Evolutionary conservation across 2,329 filamentous ascomycete genomes (phyloP).

Genomic region (Xylariaceae sp.): DNA sequence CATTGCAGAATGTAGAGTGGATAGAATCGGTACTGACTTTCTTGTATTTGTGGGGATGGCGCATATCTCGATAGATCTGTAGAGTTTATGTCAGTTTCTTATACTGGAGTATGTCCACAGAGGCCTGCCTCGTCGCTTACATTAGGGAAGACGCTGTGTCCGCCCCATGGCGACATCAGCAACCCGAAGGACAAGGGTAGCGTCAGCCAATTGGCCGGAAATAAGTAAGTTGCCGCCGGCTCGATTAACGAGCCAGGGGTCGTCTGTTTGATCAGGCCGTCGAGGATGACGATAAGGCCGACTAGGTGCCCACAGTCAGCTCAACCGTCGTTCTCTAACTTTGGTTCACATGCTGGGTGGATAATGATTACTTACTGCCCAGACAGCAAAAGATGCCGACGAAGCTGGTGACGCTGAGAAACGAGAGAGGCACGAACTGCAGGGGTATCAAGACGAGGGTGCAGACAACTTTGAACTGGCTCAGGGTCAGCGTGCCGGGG

Average conservation of each 20-base stretch:
- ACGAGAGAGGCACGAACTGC: slow-evolving; percentile 75
- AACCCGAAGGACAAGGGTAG: slow-evolving; percentile 85
- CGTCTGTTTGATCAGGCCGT: slow-evolving; percentile 78
- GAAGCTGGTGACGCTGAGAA: slow-evolving; percentile 85
- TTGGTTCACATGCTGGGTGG: background rate
- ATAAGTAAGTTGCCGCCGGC: slow-evolving; percentile 72
- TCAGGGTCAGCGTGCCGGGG: slow-evolving; percentile 58
- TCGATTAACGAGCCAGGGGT: slow-evolving; percentile 76
- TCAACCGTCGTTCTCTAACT: slow-evolving; percentile 7
- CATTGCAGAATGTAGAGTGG: slow-evolving; percentile 5
- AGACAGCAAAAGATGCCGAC: slow-evolving; percentile 89
- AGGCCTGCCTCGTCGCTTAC: slow-evolving; percentile 31
- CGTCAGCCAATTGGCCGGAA: slow-evolving; percentile 81
- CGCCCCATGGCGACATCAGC: slow-evolving; percentile 70
- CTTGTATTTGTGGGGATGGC: slow-evolving; percentile 72
- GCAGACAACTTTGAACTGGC: slow-evolving; percentile 81
- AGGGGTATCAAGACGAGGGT: slow-evolving; percentile 73
- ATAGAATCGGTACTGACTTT: slow-evolving; percentile 19
- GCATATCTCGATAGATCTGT: slow-evolving; percentile 59
- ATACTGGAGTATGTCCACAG: background rate
- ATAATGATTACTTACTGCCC: slow-evolving; percentile 68
- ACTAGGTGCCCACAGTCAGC: slow-evolving; percentile 48
- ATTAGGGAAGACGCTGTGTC: slow-evolving; percentile 73
- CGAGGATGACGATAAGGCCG: slow-evolving; percentile 73
- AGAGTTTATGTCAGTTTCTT: slow-evolving; percentile 9